Percentiles rank a stretch among this genome's conserved stretches.
Conservation (phyloP, 2,329 filamentous ascomycete species). For the Aspergillus udagawae region DNA sequence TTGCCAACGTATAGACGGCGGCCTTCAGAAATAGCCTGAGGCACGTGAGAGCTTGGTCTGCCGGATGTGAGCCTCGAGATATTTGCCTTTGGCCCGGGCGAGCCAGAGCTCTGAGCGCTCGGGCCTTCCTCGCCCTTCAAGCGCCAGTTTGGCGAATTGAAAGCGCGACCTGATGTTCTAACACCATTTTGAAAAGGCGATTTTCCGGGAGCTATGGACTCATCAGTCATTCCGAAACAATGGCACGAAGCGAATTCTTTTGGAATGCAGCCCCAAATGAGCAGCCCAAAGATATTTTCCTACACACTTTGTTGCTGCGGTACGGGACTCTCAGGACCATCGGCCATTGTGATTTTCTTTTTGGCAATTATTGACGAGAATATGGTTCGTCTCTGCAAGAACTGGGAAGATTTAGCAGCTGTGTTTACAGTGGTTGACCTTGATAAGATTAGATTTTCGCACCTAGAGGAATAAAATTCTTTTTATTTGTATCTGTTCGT, state of each 20-base stretch:
- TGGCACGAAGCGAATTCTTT: conserved; percentile 1
- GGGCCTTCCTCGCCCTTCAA: conserved; percentile 36
- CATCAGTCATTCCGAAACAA: conserved; percentile 13
- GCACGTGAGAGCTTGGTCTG: conserved; percentile 27
- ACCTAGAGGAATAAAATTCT: background rate
- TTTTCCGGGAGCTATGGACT: conserved; percentile 27
- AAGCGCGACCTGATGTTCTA: conserved; percentile 34
- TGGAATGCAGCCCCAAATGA: conserved; percentile 15
- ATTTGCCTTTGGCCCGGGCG: conserved; percentile 24
- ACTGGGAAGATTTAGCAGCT: background rate
- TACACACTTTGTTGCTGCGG: conserved; percentile 33
- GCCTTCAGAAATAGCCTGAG: conserved; percentile 37
- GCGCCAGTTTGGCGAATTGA: conserved; percentile 41
- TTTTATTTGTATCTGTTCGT: background rate
- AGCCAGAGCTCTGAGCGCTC: conserved; percentile 22
- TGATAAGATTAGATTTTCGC: background rate
- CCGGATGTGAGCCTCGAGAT: conserved; percentile 30
- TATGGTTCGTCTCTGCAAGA: background rate
- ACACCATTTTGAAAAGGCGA: conserved; percentile 30
- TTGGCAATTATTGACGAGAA: background rate
- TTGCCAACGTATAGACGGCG: conserved; percentile 53
- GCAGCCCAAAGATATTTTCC: conserved; percentile 13
- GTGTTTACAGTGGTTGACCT: background rate
- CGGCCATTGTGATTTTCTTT: conserved; percentile 23
- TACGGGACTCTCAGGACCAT: conserved; percentile 24